Evolutionary conservation across 176 grass and related monocot species (phyloP).

Genomic region (Lolium perenne): DNA sequence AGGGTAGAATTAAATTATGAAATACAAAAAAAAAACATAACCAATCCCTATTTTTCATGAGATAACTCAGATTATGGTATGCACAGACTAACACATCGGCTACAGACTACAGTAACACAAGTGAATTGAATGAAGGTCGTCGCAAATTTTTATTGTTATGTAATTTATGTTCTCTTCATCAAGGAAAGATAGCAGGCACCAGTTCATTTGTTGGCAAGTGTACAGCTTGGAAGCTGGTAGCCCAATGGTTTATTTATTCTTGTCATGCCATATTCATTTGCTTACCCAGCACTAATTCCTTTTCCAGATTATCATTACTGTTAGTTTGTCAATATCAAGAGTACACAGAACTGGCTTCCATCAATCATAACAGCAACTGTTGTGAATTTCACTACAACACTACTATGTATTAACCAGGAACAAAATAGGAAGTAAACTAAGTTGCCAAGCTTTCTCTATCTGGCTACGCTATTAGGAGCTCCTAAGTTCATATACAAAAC

Average conservation of each 20-base stretch:
- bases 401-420: not conserved
- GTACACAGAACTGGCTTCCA: not conserved
- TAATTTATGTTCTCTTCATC: not conserved
- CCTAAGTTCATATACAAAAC: not conserved
- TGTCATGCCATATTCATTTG: not conserved
- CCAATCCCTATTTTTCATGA: not conserved
- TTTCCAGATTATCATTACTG: too few relatives aligned
- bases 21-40: not conserved
- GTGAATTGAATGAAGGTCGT: not conserved
- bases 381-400: too few relatives aligned
- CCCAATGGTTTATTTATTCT: not conserved
- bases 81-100: not conserved
- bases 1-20: not conserved
- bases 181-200: not conserved
- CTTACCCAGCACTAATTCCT: not conserved
- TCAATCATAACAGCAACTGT: not conserved
- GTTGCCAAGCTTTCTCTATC: not conserved
- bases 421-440: not conserved
- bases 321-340: slow-evolving; percentile 6
- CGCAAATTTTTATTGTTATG: not conserved
- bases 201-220: not conserved
- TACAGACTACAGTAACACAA: not conserved
- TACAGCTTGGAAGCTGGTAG: not conserved
- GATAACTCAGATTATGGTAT: too few relatives aligned
- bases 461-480: not conserved